Base-by-base conservation (phyloP, 768 basidiomycete species). In the Tylopilus plumbeoviolaceoides region DNA sequence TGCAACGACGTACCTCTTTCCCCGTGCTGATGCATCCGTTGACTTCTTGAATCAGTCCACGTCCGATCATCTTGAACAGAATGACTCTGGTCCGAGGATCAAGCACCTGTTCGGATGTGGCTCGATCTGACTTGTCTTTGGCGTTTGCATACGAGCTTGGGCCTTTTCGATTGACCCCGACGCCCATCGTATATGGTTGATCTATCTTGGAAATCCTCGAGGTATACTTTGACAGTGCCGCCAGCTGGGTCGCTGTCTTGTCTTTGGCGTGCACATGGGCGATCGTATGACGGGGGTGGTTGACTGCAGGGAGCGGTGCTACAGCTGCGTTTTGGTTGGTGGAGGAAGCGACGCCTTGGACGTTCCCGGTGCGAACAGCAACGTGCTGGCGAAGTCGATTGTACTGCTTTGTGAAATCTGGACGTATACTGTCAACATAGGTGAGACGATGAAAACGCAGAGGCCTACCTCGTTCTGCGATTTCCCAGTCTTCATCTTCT, bases 361-460 rank as follows among this genome's bases (percentile, higher is more conserved):
- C 87, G 50, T 76, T 82, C 3, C 90, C 89, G 17, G 82, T 81
- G 35, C 84, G 85, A 6, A 92, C 87, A 20, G 89, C 89, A 51
- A 91, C 85, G 67, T 98, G 91, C 67, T 98, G 95, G 46, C 89
- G 77, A 28, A 98, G 76, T 21, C 97, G 87, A 72, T 98, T 98
- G 72, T 90, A 99, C 63, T 98, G 94, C 71, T 98, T 98, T 31
- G 97, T 98, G 63, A 99, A 98, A 73, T 99, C 97, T 97, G 67
- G 46, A 56, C 52, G 49, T 55, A 17, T 14, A 25, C 46, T 25
- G 36, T 52, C 35, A 44, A 35, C 33, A 25, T 21, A 45, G 30
- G 36, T 9, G 20, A 18, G 43, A 27, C 25, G 43, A 33, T 33
- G 14, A 7, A 12, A 51, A 18, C 23, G 41, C 12, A 38, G 9